Evolutionary conservation across 352 stramenopile species (phyloP).

Genomic region (Phytopythium montanum): DNA sequence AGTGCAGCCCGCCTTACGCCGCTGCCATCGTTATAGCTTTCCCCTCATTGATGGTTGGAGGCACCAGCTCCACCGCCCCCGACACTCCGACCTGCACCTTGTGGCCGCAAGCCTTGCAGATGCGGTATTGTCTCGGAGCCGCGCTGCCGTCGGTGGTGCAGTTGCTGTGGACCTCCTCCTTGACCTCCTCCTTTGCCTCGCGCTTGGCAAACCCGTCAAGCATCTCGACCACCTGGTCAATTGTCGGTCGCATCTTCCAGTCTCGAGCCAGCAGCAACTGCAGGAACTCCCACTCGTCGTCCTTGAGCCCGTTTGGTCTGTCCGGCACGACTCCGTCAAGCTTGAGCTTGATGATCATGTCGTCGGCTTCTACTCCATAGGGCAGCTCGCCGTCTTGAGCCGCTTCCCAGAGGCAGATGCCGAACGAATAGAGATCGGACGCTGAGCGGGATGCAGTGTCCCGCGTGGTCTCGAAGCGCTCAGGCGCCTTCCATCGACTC

Average conservation of each 20-base stretch:
- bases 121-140: neutral
- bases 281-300: constrained; percentile 21
- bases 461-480: constrained; percentile 11
- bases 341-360: constrained; percentile 24
- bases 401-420: constrained; percentile 37
- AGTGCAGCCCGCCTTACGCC: no score
- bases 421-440: constrained; percentile 24
- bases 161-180: neutral
- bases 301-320: constrained; percentile 8
- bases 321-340: neutral
- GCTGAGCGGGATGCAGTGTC: neutral
- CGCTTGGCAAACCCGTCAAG: neutral
- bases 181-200: neutral
- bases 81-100: neutral
- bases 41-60: no score
- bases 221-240: neutral
- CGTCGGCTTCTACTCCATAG: constrained; percentile 13
- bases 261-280: constrained; percentile 7
- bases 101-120: constrained; percentile 6
- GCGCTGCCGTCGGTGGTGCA: neutral
- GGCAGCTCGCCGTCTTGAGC: constrained; percentile 15
- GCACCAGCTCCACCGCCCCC: no score
- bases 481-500: constrained; percentile 19
- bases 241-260: constrained; percentile 5
- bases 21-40: no score